phyloP scores from a whole-genome alignment of 2,329 filamentous ascomycete genomes.

The Colletotrichum melonis region DNA sequence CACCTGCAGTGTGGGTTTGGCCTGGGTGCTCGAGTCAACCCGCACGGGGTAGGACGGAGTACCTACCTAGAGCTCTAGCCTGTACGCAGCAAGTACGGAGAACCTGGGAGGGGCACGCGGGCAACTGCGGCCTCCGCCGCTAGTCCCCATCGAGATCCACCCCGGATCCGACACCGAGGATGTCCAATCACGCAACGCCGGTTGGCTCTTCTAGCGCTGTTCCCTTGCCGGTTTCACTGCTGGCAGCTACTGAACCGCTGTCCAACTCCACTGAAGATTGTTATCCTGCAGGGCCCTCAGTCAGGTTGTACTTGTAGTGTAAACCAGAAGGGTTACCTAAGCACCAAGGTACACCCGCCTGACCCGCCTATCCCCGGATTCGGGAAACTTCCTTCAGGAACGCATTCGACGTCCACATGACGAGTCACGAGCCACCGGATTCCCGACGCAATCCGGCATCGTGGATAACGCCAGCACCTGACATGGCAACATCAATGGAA shows the following conservation, averaged over 20 bases:
- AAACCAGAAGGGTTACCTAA: background rate
- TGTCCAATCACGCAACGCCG: conserved; percentile 14
- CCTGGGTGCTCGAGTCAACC: background rate
- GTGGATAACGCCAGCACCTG: background rate
- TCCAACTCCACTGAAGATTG: conserved; percentile 22
- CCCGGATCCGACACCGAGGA: conserved; percentile 12
- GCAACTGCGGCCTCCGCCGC: background rate
- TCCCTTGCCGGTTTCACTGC: conserved; percentile 1
- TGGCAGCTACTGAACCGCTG: conserved; percentile 15
- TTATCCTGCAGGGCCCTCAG: background rate
- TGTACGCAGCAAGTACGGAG: too few species aligned
- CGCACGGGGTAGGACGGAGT: background rate
- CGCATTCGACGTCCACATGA: background rate
- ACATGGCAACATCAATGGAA: background rate
- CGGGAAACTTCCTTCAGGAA: background rate
- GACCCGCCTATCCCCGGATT: background rate
- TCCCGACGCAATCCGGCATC: background rate
- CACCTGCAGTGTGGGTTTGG: background rate
- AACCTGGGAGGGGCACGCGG: conserved; percentile 27
- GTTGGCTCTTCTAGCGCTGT: conserved; percentile 10
- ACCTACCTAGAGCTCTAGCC: too few species aligned
- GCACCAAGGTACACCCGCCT: background rate
- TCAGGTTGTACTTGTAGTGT: too few species aligned
- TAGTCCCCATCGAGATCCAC: background rate
- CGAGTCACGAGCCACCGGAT: background rate